Evolutionary conservation across 208 protist species (phyloP), one percentile per base, ranked within the genome.

Genomic region (Histomonas meleagridis): DNA sequence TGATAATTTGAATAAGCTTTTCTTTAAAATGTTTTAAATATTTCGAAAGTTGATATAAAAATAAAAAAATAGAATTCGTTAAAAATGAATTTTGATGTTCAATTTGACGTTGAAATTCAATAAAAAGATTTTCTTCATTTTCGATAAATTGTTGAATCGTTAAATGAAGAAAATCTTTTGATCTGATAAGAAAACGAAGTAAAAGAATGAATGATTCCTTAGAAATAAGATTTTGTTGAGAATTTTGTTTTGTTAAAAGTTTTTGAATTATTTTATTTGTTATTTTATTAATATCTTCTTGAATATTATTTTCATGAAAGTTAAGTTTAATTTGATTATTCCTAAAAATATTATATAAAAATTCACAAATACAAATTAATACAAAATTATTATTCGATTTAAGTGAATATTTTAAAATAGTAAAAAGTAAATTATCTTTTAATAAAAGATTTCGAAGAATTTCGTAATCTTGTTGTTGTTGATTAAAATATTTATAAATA

Each of bases 401-500:
- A 38, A 86, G 46, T 14, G 55, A 40, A 10, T 40, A 51, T 38
- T 86, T 46, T 1, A 86, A 57, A 21, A 86, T 38, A 18, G 76
- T 40, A 55, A 86, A 86, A 26, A 86, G 38, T 18, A 40, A 86
- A 49, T 86, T 86, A 7, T 26, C 55, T 55, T 32, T 18, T n/a
- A 57, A 46, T 21, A 86, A 57, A 18, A 48, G 26, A 51, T 86
- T 40, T 5, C 51, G 26, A 23, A 86, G 51, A 7, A 86, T 49
- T 55, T 43, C 23, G 38, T 86, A 46, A 26, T 51, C 26, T 18
- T 40, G 55, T 10, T 16, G 14, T 38, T 55, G 16, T 38, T 86
- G 46, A 86, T 38, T n/a, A n/a, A 86, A 38, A 5, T 55, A 55
- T 38, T 86, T 86, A 38, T 86, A 86, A 38, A 86, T 86, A 35